A percentile compares a stretch with the other conserved stretches of the same genome.
Conservation (phyloP, 805 yeast genomes). For the Saccharomycopsis babjevae region DNA sequence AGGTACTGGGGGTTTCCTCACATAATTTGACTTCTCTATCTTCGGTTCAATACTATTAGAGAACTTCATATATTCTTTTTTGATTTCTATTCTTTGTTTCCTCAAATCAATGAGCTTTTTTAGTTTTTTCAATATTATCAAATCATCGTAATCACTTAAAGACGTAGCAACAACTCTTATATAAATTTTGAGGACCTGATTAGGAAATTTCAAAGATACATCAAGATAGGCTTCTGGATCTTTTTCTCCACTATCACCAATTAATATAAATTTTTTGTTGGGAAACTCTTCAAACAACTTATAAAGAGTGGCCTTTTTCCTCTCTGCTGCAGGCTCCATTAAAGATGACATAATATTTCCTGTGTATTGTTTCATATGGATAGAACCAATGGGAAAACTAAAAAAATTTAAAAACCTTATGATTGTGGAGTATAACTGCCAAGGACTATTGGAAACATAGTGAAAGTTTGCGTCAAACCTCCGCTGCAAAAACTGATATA, state of each 20-base stretch:
- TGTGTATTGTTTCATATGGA: constrained; percentile 77
- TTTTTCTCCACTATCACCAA: constrained; percentile 95
- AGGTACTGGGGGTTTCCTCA: constrained; percentile 1
- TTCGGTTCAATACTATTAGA: neutral
- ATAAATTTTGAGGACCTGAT: constrained; percentile 61
- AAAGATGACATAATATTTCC: constrained; percentile 76
- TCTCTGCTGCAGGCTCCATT: constrained; percentile 77
- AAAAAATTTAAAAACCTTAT: constrained; percentile 38
- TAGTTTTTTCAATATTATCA: constrained; percentile 15
- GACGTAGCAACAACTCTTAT: constrained; percentile 70
- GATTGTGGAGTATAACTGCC: constrained; percentile 67
- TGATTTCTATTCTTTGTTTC: constrained; percentile 3
- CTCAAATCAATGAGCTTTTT: constrained; percentile 2
- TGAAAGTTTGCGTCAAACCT: constrained; percentile 50
- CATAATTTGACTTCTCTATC: neutral
- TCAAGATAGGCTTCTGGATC: constrained; percentile 87
- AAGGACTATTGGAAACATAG: constrained; percentile 93
- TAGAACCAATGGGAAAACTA: constrained; percentile 66
- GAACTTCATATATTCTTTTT: constrained; percentile 4
- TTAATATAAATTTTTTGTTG: constrained; percentile 61
- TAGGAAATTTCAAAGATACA: constrained; percentile 51
- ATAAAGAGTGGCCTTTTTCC: constrained; percentile 59
- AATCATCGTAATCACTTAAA: constrained; percentile 41
- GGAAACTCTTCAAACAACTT: constrained; percentile 68
- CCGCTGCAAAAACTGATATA: constrained; percentile 49